Evolutionary conservation across 2,329 filamentous ascomycete species (phyloP), one percentile per base, ranked within the genome.

Genomic region (Septoria linicola): DNA sequence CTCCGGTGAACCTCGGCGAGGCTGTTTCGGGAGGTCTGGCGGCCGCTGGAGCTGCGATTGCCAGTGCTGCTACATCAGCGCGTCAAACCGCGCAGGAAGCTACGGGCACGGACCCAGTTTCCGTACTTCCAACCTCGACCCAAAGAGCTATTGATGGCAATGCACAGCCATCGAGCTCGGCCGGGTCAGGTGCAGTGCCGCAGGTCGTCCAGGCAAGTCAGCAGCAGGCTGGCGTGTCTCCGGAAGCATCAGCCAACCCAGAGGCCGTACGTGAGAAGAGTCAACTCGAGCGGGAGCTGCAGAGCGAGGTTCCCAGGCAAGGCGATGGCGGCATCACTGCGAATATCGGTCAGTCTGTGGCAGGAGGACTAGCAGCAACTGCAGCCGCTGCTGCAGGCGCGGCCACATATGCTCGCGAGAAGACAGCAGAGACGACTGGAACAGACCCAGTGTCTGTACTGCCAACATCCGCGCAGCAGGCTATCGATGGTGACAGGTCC

Each of bases 171-270:
- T n/a, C 27, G 41, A 36, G 65, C 63, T 17, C 61, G 63, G 19
- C 61, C 53, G 31, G 30, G 51, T 14, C 44, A 3, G 44, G 20
- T 17, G 23, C 34, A 5, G 32, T 47, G 5, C 16, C 44, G 21
- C 31, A 19, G 39, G 64, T 21, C 4, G 23, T 42, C 13, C 20
- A 17, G 10, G 23, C 20, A 6, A 31, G n/a, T 13, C 23, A 32
- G 10, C 23, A 30, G 14, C 16, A 16, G 25, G 23, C 40, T 25
- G 71, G 80, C 44, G 74, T 76, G 37, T 72, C 76, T 4, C 81
- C 63, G 4, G 87, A 89, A 66, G 85, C 87, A 8, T 83, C 83
- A 59, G 84, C 78, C 31, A 76, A 82, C 51, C 72, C 80, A 27
- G 44, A 36, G 11, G 23, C 53, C 23, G 41, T 41, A 17, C 16